A percentile compares a stretch with the other conserved stretches of the same genome.
phyloP scores from a whole-genome alignment of 1,284 basidiomycete genomes.

The Austropuccinia psidii region DNA sequence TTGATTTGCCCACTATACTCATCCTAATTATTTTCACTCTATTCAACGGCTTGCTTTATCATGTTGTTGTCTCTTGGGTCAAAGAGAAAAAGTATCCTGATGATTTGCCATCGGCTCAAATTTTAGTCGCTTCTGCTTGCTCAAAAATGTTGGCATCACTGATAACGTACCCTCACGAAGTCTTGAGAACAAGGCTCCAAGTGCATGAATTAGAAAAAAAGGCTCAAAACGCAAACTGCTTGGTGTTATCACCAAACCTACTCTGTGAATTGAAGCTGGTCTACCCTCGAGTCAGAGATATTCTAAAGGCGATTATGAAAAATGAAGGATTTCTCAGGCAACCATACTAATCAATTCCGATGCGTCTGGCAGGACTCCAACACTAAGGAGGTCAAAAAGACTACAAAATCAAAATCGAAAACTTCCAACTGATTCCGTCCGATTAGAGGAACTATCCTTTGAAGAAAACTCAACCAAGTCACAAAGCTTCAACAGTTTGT shows the following conservation, averaged over 20 bases:
- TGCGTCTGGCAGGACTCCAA: too few species aligned
- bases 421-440: too few species aligned
- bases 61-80: background rate
- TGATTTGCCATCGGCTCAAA: constrained; percentile 61
- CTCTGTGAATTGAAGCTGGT: constrained; percentile 20
- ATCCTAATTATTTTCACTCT: too few species aligned
- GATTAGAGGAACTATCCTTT: too few species aligned
- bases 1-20: too few species aligned
- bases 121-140: constrained; percentile 74
- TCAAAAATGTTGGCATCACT: constrained; percentile 91
- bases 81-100: constrained; percentile 51
- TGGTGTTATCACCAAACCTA: background rate
- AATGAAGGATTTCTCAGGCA: too few species aligned
- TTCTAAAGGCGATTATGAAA: constrained; percentile 61
- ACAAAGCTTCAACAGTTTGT: too few species aligned
- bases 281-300: constrained; percentile 59
- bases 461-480: too few species aligned
- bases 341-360: too few species aligned
- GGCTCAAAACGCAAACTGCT: constrained; percentile 33
- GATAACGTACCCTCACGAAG: constrained; percentile 91
- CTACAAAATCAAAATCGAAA: too few species aligned
- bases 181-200: constrained; percentile 82
- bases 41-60: too few species aligned
- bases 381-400: too few species aligned
- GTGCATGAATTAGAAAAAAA: constrained; percentile 58